A percentile compares a stretch with the other conserved stretches of the same genome.
Conservation (phyloP, 1,139 yeast genomes). For the Taphrina deformans region DNA sequence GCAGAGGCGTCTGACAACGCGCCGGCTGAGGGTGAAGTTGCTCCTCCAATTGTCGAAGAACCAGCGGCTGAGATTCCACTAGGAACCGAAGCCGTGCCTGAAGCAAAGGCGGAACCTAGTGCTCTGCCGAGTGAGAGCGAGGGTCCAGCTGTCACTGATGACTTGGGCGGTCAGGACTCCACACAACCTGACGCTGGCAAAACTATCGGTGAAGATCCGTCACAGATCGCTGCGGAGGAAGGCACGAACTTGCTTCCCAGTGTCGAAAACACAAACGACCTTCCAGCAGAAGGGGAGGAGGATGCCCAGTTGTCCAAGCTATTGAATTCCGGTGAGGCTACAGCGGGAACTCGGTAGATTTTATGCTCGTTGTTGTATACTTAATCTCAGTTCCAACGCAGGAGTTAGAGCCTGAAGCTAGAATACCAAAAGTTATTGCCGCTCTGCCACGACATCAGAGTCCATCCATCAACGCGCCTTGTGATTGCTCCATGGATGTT, state of each 20-base stretch:
- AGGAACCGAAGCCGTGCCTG: not conserved
- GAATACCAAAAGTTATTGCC: no score
- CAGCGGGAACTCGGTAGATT: not conserved
- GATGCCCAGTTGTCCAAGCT: not conserved
- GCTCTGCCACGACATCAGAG: no score
- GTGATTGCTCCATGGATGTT: no score
- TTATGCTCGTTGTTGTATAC: not conserved
- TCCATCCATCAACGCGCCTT: no score
- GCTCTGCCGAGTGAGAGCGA: not conserved
- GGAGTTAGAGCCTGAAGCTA: not conserved
- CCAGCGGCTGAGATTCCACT: not conserved
- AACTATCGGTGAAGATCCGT: not conserved
- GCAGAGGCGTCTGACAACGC: not conserved
- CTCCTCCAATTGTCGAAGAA: not conserved
- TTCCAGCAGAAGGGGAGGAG: not conserved
- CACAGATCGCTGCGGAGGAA: not conserved
- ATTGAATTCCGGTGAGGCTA: not conserved
- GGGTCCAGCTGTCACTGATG: not conserved
- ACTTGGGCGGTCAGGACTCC: not conserved
- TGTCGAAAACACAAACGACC: not conserved
- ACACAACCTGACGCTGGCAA: not conserved
- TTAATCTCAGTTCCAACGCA: no score
- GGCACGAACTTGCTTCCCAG: constrained; percentile 3
- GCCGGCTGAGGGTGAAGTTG: not conserved
- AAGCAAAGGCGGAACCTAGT: not conserved